Percentiles rank a stretch among this genome's conserved stretches.
phyloP scores from a whole-genome alignment of 2,329 filamentous ascomycete genomes.

The Aspergillus sp. region DNA sequence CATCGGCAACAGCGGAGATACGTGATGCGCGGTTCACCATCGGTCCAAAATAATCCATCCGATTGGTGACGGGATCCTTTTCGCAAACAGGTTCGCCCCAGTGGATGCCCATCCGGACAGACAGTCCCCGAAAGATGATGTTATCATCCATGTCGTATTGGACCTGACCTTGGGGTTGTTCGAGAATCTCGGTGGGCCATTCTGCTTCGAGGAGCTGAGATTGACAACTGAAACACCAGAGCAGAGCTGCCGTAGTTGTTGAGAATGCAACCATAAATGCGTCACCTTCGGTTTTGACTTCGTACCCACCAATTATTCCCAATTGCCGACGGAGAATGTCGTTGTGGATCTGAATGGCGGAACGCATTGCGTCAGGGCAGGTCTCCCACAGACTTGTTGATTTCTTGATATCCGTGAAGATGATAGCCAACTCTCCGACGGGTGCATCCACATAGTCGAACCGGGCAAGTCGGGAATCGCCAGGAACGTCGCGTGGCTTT shows the following conservation, averaged over 20 bases:
- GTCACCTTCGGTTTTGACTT: slow-evolving; percentile 99
- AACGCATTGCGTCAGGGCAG: slow-evolving; percentile 91
- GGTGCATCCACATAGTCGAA: slow-evolving; percentile 92
- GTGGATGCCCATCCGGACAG: slow-evolving; percentile 96
- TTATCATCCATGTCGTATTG: slow-evolving; percentile 80
- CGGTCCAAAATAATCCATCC: slow-evolving; percentile 99
- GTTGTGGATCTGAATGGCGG: slow-evolving; percentile 96
- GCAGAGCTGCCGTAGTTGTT: slow-evolving; percentile 86
- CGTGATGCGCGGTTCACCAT: slow-evolving; percentile 98
- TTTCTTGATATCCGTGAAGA: slow-evolving; percentile 99
- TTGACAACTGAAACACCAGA: slow-evolving; percentile 97
- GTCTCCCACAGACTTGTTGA: slow-evolving; percentile 96
- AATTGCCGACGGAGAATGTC: slow-evolving; percentile 93
- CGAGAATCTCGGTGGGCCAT: slow-evolving; percentile 92
- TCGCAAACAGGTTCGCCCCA: slow-evolving; percentile 95
- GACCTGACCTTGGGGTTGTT: slow-evolving; percentile 79
- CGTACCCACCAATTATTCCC: slow-evolving; percentile 90
- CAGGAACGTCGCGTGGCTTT: slow-evolving; percentile 56
- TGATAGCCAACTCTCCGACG: slow-evolving; percentile 84
- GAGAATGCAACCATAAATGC: slow-evolving; percentile 99
- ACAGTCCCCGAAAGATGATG: slow-evolving; percentile 89
- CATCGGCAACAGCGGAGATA: slow-evolving; percentile 91
- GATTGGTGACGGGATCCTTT: slow-evolving; percentile 89
- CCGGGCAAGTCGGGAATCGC: slow-evolving; percentile 82
- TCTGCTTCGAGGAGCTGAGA: slow-evolving; percentile 80